A percentile compares a stretch with the other conserved stretches of the same genome.
Conservation (phyloP, 495 filamentous ascomycete genomes). For the Bryoglossum gracile region DNA sequence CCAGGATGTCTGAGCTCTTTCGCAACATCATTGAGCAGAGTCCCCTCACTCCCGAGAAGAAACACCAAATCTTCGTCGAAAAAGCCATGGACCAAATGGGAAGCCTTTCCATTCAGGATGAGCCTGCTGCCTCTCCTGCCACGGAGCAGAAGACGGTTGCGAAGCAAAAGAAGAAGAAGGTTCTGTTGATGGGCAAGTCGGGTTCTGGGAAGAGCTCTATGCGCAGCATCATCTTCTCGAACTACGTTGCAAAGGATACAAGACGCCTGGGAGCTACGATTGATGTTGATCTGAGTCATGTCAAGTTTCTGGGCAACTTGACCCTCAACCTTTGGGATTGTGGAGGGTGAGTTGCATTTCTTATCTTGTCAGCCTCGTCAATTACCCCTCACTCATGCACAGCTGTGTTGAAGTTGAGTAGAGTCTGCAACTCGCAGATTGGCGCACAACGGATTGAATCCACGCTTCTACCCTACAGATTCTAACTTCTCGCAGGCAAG, state of each 20-base stretch:
- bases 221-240: slow-evolving; percentile 96
- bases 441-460: too few relatives aligned
- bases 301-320: slow-evolving; percentile 95
- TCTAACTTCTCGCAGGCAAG: slow-evolving; percentile 57
- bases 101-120: slow-evolving; percentile 12
- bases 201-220: slow-evolving; percentile 99
- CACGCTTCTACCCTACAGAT: background rate
- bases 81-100: slow-evolving; percentile 14
- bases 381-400: background rate
- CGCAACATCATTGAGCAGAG: too few relatives aligned
- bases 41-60: too few relatives aligned
- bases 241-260: slow-evolving; percentile 95
- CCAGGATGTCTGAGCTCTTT: too few relatives aligned
- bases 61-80: too few relatives aligned
- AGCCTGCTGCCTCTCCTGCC: slow-evolving; percentile 9
- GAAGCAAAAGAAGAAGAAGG: slow-evolving; percentile 56
- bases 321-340: slow-evolving; percentile 98
- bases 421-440: too few relatives aligned
- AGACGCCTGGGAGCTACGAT: slow-evolving; percentile 93
- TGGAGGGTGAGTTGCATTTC: slow-evolving; percentile 55
- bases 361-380: slow-evolving; percentile 2
- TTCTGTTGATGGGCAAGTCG: slow-evolving; percentile 75
- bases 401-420: slow-evolving; percentile 1
- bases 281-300: slow-evolving; percentile 94
- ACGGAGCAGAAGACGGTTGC: slow-evolving; percentile 17